Conservation (phyloP, 2,329 filamentous ascomycete species). For the Pyrenophora tritici-repentis region DNA sequence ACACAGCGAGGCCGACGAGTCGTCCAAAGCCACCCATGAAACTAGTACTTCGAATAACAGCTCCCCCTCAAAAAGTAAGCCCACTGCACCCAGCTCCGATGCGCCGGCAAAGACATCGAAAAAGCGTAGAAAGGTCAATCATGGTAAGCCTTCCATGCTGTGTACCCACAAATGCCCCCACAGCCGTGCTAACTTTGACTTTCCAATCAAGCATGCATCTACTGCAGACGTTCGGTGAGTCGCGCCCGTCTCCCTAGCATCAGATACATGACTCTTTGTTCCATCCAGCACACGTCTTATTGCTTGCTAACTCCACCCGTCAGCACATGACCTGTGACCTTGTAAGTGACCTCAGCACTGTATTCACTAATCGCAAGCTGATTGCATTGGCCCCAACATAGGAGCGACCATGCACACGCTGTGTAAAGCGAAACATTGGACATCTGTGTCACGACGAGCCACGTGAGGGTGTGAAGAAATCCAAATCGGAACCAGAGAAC, state of each 20-base stretch:
- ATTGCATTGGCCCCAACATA: slow-evolving; percentile 51
- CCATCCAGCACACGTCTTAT: slow-evolving; percentile 22
- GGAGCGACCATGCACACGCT: slow-evolving; percentile 95
- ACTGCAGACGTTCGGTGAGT: slow-evolving; percentile 58
- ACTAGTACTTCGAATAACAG: slow-evolving; percentile 33
- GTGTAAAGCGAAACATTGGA: slow-evolving; percentile 97
- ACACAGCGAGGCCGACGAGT: slow-evolving; percentile 35
- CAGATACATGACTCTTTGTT: slow-evolving; percentile 28
- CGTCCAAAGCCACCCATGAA: slow-evolving; percentile 31
- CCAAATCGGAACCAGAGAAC: slow-evolving; percentile 61
- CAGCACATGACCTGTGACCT: slow-evolving; percentile 62
- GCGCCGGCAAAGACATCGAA: slow-evolving; percentile 46
- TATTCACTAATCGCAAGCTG: slow-evolving; percentile 36
- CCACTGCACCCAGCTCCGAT: slow-evolving; percentile 36
- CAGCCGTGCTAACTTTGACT: slow-evolving; percentile 35
- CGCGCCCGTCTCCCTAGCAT: slow-evolving; percentile 30
- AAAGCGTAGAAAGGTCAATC: slow-evolving; percentile 61
- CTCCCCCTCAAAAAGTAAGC: slow-evolving; percentile 38
- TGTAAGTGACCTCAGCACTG: slow-evolving; percentile 37
- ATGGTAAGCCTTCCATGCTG: slow-evolving; percentile 48
- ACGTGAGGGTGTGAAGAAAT: slow-evolving; percentile 79
- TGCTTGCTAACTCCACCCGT: slow-evolving; percentile 42
- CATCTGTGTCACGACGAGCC: slow-evolving; percentile 98
- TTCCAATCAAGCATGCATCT: slow-evolving; percentile 53
- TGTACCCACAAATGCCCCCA: slow-evolving; percentile 27